Base-by-base conservation (phyloP, 805 yeast species). In the Wickerhamomyces bovis region DNA sequence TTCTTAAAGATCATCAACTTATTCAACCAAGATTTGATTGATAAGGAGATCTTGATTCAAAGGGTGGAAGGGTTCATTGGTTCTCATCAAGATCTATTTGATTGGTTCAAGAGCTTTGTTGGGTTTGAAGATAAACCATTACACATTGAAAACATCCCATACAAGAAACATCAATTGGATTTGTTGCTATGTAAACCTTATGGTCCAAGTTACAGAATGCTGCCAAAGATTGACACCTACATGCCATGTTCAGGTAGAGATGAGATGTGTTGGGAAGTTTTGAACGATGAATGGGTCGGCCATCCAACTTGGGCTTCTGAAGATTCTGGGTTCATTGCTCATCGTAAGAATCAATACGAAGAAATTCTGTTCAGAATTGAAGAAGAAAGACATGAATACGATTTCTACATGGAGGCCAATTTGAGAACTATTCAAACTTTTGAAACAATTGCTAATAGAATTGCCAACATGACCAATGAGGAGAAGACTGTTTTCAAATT, bases 251-350 rank as follows among this genome's bases (percentile, higher is more conserved):
- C 96, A 10, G 99, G 99, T 16, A 81, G 99, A 58, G 99, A 94
- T 67, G 98, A 92, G 58, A 86, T 94, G 90, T 94, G 99, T 64
- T 92, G 97, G 97, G 97, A 92, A 61, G 97, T 94, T 15, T 75
- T 94, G 57, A 94, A 94, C 66, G 99, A 94, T 65, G 98, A 92
- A 67, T 94, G 98, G 97, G 98, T 94, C 31, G 97, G 97, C 7
- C 98, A 94, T 67, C 99, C 99, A 20, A 95, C 96, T n/a, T 94
- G 99, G 99, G 99, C 98, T 4, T 92, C 98, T 0, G 99, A 94
- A 65, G 99, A 94, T 65, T 87, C 97, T 12, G 99, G 99, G 0
- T 94, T 92, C 59, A 90, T 94, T 63, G 97, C 99, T n/a, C 99
- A 94, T 65, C 80, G 98, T 54, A 94, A 94, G 67, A 94, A 94